Base-by-base conservation (phyloP, 768 basidiomycete genomes). In the Antrodiella citrinella region DNA sequence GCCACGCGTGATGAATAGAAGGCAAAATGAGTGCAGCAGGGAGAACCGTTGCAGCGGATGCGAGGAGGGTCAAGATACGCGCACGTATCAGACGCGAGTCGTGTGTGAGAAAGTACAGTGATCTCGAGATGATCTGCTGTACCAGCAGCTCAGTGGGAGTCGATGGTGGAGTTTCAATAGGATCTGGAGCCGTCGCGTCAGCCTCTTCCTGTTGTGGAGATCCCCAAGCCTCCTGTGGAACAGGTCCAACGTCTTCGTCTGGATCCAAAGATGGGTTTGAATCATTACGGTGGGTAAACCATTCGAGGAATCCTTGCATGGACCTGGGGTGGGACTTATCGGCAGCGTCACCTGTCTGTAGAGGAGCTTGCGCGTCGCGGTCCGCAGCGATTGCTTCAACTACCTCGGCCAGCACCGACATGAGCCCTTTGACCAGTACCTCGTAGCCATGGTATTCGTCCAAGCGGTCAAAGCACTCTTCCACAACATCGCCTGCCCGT, bases 401-500 rank as follows among this genome's bases (percentile, higher is more conserved):
- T 10, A 99, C 84, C 54, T 95, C 89, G 39, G 77, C 78, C 42
- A 99, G 67, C 5, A 96, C 94, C 43, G 89, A 89, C 21, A 97
- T 72, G 2, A 99, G 72, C 0, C 91, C 88, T 54, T 92, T 88
- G 1, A 94, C 89, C 19, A 98, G 68, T 22, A 83, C 63, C 19
- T 82, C 81, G 66, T 99, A 97, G 12, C 93, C 95, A 64, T 98
- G 95, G 62, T 81, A 98, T 55, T 96, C 92, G 59, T 98, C 96
- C 18, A 98, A 72, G 23, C 93, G 82, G 65, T 97, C 95, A 57
- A 98, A 98, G 53, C 95, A 94, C 65, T 96, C 94, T 65, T 96
- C 95, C 9, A 98, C 92, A 9, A 98, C 83, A 64, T 97, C 96
- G 12, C 86, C 83, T 5, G 96, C 93, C 57, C 83, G 82, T 43